Evolutionary conservation across 1,284 basidiomycete species (phyloP), one percentile per base, ranked within the genome.

Genomic region (Entoloma clypeatum): DNA sequence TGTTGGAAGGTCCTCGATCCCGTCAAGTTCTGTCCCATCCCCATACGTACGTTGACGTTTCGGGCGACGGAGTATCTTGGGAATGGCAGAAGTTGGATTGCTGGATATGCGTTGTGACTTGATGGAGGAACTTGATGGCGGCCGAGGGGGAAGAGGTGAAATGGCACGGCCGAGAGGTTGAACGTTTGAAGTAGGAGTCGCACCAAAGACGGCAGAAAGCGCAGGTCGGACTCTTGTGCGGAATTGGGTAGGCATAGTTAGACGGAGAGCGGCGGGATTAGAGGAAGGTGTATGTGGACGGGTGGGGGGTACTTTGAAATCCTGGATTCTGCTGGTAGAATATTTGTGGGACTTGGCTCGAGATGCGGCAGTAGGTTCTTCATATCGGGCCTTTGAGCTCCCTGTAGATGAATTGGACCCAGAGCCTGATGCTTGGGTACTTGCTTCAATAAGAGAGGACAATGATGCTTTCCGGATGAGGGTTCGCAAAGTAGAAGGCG

Each of bases 1-100:
- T 11, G 87, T 88, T 5, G 84, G 84, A 29, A 98, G 72, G 62
- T 98, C 94, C 25, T 95, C 93, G 49, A 98, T 81, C 1, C 63
- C 81, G 55, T 98, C 94, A 34, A 98, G 70, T 64, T 97, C 94
- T 6, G 89, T 92, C 5, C 94, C 94, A 60, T 96, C 92, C 2
- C 93, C 92, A 60, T 88, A 97, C 11, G 76, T 72, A 44, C 79
- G 73, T 43, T 69, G 68, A 36, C 82, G 77, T 57, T 86, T 87
- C 2, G 90, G 86, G 53, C 80, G 72, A 42, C 82, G 79, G 37
- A 93, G 65, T 9, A 90, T 60, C 59, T 81, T 86, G 4, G 79
- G 75, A n/a, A 75, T 75, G 6, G 68, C 61, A 10, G 73, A 69
- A 46, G 41, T 68, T 38, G 56, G 51, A 44, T 51, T 48, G 26